Base-by-base conservation (phyloP, 1,284 basidiomycete genomes). In the Takashimella koratensis region DNA sequence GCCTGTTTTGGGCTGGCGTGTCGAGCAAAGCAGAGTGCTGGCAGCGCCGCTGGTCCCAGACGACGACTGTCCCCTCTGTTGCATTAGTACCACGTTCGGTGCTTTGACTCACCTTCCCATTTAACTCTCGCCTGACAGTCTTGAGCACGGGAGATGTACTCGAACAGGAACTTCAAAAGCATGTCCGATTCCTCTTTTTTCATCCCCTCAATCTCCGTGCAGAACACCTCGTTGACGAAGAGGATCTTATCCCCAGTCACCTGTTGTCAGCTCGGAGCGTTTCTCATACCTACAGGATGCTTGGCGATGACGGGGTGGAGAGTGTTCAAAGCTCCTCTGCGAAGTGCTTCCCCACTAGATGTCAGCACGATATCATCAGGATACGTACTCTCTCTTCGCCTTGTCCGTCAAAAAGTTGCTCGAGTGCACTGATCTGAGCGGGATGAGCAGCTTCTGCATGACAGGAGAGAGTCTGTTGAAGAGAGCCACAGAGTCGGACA, bases 251-350 rank as follows among this genome's bases (percentile, higher is more conserved):
- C 62, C 13, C 70, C 67, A 0, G 67, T 71, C 12, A n/a, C n/a
- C n/a, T n/a, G n/a, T n/a, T n/a, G n/a, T n/a, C n/a, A n/a, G n/a
- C n/a, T n/a, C n/a, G n/a, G n/a, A n/a, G n/a, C n/a, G n/a, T n/a
- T n/a, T n/a, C n/a, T n/a, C n/a, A n/a, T n/a, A n/a, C n/a, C n/a
- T n/a, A 73, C 63, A 21, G 71, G 71, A 47, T 74, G 71, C 10
- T 56, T 53, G 47, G 74, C 57, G n/a, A 77, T 68, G 43, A 77
- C 58, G 2, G 77, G 77, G 56, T 78, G 77, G 25, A 73, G 67
- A 6, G 82, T 83, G 75, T 89, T 86, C 54, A 90, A 79, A 36
- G 86, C 83, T 56, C 85, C 84, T 40, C 85, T 78, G 27, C 82
- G 77, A n/a, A 86, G 83, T 8, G 79, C 79, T 0, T 82, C 83